A percentile compares a stretch with the other conserved stretches of the same genome.
Conservation (phyloP, 192 early-diverging fungal genomes). For the Chytriomyces sp. region DNA sequence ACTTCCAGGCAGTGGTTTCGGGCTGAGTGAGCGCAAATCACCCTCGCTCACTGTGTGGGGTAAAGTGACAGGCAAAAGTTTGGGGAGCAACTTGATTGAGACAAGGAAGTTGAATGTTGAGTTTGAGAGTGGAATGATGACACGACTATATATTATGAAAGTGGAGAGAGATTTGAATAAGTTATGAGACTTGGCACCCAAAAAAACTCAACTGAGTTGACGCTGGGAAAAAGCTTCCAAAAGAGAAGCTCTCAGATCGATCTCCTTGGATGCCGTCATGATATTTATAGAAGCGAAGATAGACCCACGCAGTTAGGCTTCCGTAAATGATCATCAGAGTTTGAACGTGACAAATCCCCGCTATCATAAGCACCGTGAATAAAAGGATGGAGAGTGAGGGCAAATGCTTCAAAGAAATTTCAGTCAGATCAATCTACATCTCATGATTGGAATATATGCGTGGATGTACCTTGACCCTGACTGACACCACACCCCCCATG, state of each 20-base stretch:
- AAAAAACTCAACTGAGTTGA: constrained; percentile 67
- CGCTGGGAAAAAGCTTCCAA: constrained; percentile 90
- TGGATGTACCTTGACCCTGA: constrained; percentile 74
- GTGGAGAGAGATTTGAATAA: constrained; percentile 13
- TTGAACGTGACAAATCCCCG: constrained; percentile 59
- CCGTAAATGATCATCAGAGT: constrained; percentile 78
- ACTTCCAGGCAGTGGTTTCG: constrained; percentile 33
- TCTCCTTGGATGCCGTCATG: constrained; percentile 84
- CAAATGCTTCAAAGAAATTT: constrained; percentile 42
- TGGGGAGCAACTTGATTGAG: constrained; percentile 59
- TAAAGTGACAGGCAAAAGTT: constrained; percentile 35
- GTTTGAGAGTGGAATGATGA: constrained; percentile 71
- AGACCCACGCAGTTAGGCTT: constrained; percentile 77
- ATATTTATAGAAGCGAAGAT: constrained; percentile 83
- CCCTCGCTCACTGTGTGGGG: neutral
- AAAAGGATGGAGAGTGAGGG: constrained; percentile 49
- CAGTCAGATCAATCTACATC: neutral
- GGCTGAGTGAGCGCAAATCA: constrained; percentile 8
- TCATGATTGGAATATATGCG: too few species aligned
- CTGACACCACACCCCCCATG: constrained; percentile 61
- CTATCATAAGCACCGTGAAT: constrained; percentile 51
- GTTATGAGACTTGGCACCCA: too few species aligned
- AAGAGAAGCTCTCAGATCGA: constrained; percentile 87
- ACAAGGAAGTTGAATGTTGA: constrained; percentile 65
- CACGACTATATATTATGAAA: constrained; percentile 49